Evolutionary conservation across 495 filamentous ascomycete species (phyloP).

Genomic region (Margaritispora aquatica): DNA sequence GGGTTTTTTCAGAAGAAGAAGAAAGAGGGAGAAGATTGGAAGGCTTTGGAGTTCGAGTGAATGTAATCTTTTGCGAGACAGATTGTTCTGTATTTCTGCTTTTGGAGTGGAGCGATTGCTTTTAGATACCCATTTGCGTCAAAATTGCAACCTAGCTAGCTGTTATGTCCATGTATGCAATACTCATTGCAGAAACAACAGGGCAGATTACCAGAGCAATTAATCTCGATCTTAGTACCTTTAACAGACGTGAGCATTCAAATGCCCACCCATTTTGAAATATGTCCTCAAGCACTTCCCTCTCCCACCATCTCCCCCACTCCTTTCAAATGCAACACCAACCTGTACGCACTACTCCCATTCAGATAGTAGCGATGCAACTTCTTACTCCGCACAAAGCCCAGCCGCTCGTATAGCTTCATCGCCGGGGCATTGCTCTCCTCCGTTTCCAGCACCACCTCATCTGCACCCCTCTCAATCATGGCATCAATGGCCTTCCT

Average conservation of each 20-base stretch:
- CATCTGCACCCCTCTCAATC: conserved; percentile 76
- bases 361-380: conserved; percentile 96
- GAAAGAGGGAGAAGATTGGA: conserved; percentile 5
- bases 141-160: background rate
- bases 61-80: background rate
- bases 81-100: background rate
- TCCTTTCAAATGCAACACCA: conserved; percentile 73
- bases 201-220: too few relatives aligned
- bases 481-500: conserved; percentile 90
- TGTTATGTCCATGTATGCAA: background rate
- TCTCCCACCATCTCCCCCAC: conserved; percentile 20
- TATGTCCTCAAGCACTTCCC: background rate
- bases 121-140: conserved; percentile 16
- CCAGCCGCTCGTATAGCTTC: conserved; percentile 87
- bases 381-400: conserved; percentile 88
- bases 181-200: too few relatives aligned
- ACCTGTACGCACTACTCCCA: conserved; percentile 86
- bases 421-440: conserved; percentile 89
- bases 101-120: background rate
- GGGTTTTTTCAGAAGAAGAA: conserved; percentile 19
- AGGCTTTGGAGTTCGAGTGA: background rate
- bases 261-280: background rate
- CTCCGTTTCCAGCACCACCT: conserved; percentile 96
- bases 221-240: too few relatives aligned
- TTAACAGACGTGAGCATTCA: background rate